Percentiles rank a stretch among this genome's conserved stretches.
Conservation (phyloP, 2,329 filamentous ascomycete genomes). For the Arthrocladium fulminans region DNA sequence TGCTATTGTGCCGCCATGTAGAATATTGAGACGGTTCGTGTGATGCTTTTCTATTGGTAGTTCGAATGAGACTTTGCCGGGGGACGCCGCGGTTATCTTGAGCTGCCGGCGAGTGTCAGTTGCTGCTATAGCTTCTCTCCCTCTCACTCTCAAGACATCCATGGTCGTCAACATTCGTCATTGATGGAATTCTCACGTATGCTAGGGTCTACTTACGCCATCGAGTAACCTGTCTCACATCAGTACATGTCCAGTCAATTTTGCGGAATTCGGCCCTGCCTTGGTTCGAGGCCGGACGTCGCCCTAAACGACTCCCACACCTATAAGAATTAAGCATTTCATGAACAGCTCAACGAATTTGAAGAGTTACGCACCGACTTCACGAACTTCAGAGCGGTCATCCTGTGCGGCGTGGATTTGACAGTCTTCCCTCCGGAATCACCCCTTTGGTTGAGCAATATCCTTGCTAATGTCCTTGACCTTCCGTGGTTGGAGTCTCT, state of each 20-base stretch:
- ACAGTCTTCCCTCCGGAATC: background rate
- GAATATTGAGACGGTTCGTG: conserved; percentile 57
- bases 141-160: too few relatives aligned
- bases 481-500: too few relatives aligned
- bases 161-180: too few relatives aligned
- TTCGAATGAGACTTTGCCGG: conserved; percentile 56
- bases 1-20: conserved; percentile 60
- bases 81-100: conserved; percentile 50
- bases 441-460: background rate
- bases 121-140: too few relatives aligned
- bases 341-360: background rate
- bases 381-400: conserved; percentile 55
- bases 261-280: conserved; percentile 43
- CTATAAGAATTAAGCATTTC: conserved; percentile 43
- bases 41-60: conserved; percentile 57
- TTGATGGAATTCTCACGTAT: too few relatives aligned
- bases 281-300: conserved; percentile 80
- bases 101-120: conserved; percentile 44
- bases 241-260: background rate
- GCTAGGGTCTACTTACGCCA: background rate
- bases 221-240: background rate
- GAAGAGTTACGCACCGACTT: conserved; percentile 46
- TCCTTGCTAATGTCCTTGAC: too few relatives aligned
- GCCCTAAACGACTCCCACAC: conserved; percentile 78
- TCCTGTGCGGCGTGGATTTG: conserved; percentile 21